Evolutionary conservation across 2,329 filamentous ascomycete genomes (phyloP).

Genomic region (Verticillium alfalfae): DNA sequence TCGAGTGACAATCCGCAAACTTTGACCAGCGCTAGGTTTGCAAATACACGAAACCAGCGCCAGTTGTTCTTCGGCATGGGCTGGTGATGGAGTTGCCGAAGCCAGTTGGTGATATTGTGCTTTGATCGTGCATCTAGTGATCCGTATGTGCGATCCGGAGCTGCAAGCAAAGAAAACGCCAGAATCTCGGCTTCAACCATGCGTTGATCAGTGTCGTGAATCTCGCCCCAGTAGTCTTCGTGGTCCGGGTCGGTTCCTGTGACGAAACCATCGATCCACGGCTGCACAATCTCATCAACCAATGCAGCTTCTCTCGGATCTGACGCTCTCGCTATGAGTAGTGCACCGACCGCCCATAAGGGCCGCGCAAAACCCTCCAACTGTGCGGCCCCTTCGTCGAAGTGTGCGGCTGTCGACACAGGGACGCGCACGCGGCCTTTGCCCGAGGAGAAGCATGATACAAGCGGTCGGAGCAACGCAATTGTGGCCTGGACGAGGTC

Average conservation of each 20-base stretch:
- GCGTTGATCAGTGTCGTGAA: constrained; percentile 39
- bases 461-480: constrained; percentile 26
- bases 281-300: constrained; percentile 9
- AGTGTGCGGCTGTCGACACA: constrained; percentile 29
- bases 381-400: constrained; percentile 37
- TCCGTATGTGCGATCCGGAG: constrained; percentile 29
- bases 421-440: constrained; percentile 30
- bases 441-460: constrained; percentile 23
- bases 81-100: constrained; percentile 30
- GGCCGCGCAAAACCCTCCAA: constrained; percentile 38
- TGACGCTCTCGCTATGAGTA: constrained; percentile 21
- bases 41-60: constrained; percentile 38
- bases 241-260: constrained; percentile 25
- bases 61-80: constrained; percentile 35
- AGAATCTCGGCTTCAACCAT: constrained; percentile 51
- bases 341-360: constrained; percentile 24
- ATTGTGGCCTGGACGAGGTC: constrained; percentile 27
- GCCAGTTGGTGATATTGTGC: constrained; percentile 28
- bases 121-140: constrained; percentile 21
- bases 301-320: background rate
- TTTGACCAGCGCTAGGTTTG: constrained; percentile 31
- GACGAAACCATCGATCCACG: constrained; percentile 24
- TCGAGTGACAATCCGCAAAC: constrained; percentile 18
- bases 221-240: constrained; percentile 40
- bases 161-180: constrained; percentile 38